Evolutionary conservation across 441 rosid genomes (phyloP), one percentile per base, ranked within the genome.

Genomic region (California macrophylla): DNA sequence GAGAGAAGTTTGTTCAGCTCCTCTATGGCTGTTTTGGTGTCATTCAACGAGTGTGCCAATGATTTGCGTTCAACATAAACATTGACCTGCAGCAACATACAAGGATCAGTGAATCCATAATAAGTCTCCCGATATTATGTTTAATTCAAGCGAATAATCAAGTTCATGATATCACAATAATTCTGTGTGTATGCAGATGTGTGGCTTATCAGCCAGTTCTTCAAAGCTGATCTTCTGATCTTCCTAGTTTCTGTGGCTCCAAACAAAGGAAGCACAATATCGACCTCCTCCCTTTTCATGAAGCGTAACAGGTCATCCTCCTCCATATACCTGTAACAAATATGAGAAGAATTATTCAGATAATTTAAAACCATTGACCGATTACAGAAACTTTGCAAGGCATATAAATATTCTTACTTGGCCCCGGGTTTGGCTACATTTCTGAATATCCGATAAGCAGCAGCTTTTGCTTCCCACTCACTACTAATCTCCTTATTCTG

Each of bases 261-360:
- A 45, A 89, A 74, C 63, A 87, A 74, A n/a, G 84, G 92, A 28
- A 87, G 82, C 63, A 89, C 81, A 56, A 84, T 85, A 66, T 87
- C 92, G 20, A 87, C 96, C 78, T 90, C 97, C 74, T 90, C 96
- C 76, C 83, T 87, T 3, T 87, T 86, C 96, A 93, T 84, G 83
- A 93, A 93, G 68, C 92, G 81, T 70, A 66, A 6, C 0, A 93
- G 80, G 70, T 90, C 94, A 1, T 85, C 90, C 77, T 84, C 91
- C 0, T 87, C 86, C 3, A 93, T 83, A 81, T 75, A 86, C 75
- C 96, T 92, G 77, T 47, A 29, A 42, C 24, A 21, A 12, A 2
- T n/a, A 10, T 24, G 50, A 24, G n/a, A 32, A 52, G 64, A 4
- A 62, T 61, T 62, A 68, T 45, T 26, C 0, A 12, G 23, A 72